Evolutionary conservation across 345 rosid species (phyloP), one percentile per base, ranked within the genome.

Genomic region (Pelargonium nanum): DNA sequence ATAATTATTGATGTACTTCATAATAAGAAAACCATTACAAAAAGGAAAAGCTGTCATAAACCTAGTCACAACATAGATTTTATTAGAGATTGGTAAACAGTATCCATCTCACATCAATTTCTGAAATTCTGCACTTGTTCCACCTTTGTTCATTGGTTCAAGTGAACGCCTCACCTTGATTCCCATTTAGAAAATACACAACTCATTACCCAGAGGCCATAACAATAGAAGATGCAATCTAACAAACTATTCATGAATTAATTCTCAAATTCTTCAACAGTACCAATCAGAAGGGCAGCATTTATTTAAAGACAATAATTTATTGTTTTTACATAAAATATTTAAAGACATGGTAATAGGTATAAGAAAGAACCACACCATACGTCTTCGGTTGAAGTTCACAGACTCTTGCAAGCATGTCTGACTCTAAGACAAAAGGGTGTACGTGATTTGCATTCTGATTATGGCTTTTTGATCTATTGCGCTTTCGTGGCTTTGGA

Each of bases 401-500:
- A 58, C 75, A 68, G 67, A 68, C 84, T 26, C 78, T 79, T 34
- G 65, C 44, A 20, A 63, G 72, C 58, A 71, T 66, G 74, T 72
- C 78, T 12, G 85, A 65, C 67, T 77, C 81, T 60, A 79, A 71
- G 66, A 71, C 75, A 44, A 80, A 81, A 26, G 87, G 85, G 68
- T 81, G 74, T 53, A 69, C 85, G 71, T 88, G 80, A 74, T 74
- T 86, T 68, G 81, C 64, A 72, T 76, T 81, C 68, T 69, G 92
- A 71, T 79, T 72, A 65, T 72, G 74, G 62, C 62, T 76, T 73
- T 69, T 81, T 6, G 68, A 73, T 74, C 85, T 78, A 69, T 79
- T 88, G 64, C 78, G 81, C 65, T 82, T 84, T 58, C 66, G 70
- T 69, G 80, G 81, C 74, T 85, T 88, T 65, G 95, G 86, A 67